Evolutionary conservation across 23 red algal species (phyloP).

Genomic region (Pyropia haitanensis): DNA sequence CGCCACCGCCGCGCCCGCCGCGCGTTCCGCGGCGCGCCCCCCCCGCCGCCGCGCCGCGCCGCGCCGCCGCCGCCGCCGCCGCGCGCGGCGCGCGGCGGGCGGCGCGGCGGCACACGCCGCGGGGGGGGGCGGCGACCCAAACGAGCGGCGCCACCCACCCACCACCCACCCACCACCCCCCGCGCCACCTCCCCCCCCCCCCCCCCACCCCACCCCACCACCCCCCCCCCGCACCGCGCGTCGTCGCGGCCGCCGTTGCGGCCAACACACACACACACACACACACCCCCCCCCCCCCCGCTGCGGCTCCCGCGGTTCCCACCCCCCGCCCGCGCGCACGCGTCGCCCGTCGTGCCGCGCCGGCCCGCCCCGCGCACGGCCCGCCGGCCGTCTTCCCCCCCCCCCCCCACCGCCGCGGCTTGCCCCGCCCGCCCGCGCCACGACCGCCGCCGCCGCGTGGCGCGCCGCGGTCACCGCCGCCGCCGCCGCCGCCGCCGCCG

Average conservation of each 20-base stretch:
- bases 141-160: too few species aligned
- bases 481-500: conserved; percentile 9
- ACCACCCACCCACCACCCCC: background rate
- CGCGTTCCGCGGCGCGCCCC: too few species aligned
- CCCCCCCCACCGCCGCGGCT: conserved; percentile 6
- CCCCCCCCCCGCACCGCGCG: background rate
- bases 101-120: too few species aligned
- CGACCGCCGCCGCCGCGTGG: conserved; percentile 5
- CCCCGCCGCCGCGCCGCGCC: too few species aligned
- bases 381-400: background rate
- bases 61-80: too few species aligned
- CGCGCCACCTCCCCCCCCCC: background rate
- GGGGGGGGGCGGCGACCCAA: too few species aligned
- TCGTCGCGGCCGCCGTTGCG: background rate
- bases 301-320: conserved; percentile 8
- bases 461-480: conserved; percentile 11
- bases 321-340: background rate
- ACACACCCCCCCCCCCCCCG: background rate
- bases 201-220: background rate
- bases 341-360: conserved; percentile 22
- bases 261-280: background rate
- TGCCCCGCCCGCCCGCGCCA: conserved; percentile 13
- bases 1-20: too few species aligned
- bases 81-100: too few species aligned
- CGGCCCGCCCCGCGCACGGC: conserved; percentile 22